These are phyloP conservation scores for Clarireedia hainanense DNA, from an alignment of 2,329 filamentous ascomycete genomes.

Conservation along the genomic window DNA sequence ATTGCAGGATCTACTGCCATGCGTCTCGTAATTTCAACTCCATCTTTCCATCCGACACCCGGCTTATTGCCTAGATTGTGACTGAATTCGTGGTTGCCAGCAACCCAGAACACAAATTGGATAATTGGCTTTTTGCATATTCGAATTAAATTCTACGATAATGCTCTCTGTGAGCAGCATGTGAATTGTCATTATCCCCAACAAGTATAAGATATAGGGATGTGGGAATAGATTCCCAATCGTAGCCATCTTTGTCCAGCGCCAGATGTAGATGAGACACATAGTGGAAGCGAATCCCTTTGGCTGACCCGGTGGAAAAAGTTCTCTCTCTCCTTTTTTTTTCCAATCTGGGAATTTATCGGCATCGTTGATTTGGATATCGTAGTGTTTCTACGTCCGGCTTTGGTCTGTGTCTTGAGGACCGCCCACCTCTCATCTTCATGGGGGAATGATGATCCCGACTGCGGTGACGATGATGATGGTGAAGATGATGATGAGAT, in stretches of 20 bases:
- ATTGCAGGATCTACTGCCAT: neutral
- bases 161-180: neutral
- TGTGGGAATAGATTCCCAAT: neutral
- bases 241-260: neutral
- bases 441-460: no score
- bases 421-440: no score
- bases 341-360: no score
- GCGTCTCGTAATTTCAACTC: neutral
- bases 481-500: no score
- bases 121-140: constrained; percentile 1
- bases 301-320: no score
- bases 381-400: no score
- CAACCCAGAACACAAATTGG: neutral
- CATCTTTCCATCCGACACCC: no score
- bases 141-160: neutral
- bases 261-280: constrained; percentile 3
- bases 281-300: constrained; percentile 1
- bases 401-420: no score
- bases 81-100: neutral
- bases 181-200: neutral
- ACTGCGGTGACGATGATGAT: no score
- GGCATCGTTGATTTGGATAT: no score
- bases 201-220: neutral
- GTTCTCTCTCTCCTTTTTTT: no score
- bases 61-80: no score